phyloP scores from a whole-genome alignment of 805 yeast species.

The Lipomyces anomalus region DNA sequence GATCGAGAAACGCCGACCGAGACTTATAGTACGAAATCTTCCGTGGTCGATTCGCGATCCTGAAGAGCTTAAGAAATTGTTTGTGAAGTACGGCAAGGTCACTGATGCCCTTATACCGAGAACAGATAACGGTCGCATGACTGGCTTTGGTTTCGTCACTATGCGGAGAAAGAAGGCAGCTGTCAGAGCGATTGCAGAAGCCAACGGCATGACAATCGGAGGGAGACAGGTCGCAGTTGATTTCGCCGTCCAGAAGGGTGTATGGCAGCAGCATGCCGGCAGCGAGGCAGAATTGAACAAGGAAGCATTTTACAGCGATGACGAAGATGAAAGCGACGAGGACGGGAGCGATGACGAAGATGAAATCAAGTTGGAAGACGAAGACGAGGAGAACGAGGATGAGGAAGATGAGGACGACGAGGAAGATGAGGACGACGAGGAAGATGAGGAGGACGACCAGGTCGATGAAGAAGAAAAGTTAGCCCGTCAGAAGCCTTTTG shows the following conservation, averaged over 20 bases:
- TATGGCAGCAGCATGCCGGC: conserved; percentile 57
- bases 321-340: conserved; percentile 33
- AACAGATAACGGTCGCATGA: conserved; percentile 79
- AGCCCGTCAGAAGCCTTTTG: conserved; percentile 2
- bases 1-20: conserved; percentile 77
- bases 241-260: conserved; percentile 81
- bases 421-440: conserved; percentile 38
- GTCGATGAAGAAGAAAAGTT: conserved; percentile 31
- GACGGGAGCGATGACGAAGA: conserved; percentile 31
- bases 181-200: conserved; percentile 68
- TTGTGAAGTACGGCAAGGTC: conserved; percentile 76
- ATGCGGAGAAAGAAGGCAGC: conserved; percentile 79
- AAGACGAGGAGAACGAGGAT: conserved; percentile 31
- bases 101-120: conserved; percentile 85
- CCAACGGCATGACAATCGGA: conserved; percentile 69
- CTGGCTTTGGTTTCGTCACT: conserved; percentile 91
- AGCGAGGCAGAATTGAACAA: conserved; percentile 40
- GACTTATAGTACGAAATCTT: conserved; percentile 81
- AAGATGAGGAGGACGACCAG: conserved; percentile 33
- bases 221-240: conserved; percentile 93
- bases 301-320: conserved; percentile 37
- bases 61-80: conserved; percentile 60
- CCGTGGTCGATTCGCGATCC: conserved; percentile 94
- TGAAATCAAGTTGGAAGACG: conserved; percentile 28
- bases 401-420: too few relatives aligned